A percentile compares a stretch with the other conserved stretches of the same genome.
Evolutionary conservation across 139 green algal genomes (phyloP).

Genomic region (Picochlorum sp.): DNA sequence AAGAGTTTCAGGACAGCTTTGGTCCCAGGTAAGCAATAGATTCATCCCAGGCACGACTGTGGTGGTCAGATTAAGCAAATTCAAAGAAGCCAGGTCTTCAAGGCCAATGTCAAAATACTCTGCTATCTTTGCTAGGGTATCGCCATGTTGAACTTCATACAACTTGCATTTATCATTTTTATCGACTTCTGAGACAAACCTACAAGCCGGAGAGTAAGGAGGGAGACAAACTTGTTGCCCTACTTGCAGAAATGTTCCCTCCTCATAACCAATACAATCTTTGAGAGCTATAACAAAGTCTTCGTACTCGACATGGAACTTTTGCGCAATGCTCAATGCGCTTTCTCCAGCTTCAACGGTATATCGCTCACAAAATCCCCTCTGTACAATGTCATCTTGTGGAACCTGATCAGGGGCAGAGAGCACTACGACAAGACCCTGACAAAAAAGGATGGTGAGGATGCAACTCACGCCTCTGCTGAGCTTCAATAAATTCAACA

Average conservation of each 20-base stretch:
- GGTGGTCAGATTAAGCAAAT: not conserved
- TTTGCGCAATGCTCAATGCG: conserved; percentile 15
- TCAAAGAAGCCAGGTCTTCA: not conserved
- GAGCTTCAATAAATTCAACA: no score
- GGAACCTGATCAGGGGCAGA: not conserved
- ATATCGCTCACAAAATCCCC: not conserved
- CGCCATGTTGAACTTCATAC: conserved; percentile 5
- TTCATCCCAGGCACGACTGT: not conserved
- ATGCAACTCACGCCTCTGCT: no score
- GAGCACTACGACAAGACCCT: no score
- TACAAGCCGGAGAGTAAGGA: conserved; percentile 9
- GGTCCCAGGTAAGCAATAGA: not conserved
- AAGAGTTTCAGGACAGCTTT: no score
- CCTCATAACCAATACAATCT: conserved; percentile 9
- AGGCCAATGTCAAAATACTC: not conserved
- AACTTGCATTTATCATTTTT: conserved; percentile 6
- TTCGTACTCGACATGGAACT: conserved; percentile 3
- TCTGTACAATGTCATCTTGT: not conserved
- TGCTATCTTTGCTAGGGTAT: conserved; percentile 5
- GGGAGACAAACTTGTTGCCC: conserved; percentile 12
- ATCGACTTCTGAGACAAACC: not conserved
- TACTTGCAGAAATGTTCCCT: conserved; percentile 4
- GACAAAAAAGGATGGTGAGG: no score
- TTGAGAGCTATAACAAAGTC: conserved; percentile 8
- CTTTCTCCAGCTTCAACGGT: conserved; percentile 1